These are phyloP conservation scores for Phytopythium chamaehyphon DNA, from an alignment of 352 stramenopile species.

Conservation along the genomic window DNA sequence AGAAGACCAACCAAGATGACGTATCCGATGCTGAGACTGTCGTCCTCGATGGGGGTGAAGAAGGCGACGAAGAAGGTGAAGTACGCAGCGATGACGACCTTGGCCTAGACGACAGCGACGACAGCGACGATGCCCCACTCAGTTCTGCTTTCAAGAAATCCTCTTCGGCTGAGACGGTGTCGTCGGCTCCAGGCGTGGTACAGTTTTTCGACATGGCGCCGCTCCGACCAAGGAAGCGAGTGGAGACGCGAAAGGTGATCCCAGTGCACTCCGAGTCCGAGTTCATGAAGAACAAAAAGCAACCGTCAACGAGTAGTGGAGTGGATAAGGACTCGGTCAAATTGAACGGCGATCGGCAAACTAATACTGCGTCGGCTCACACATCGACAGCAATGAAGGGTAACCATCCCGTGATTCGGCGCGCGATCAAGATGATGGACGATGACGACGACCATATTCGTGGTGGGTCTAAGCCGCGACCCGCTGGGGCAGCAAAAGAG, in stretches of 20 bases:
- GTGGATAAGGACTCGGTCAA: slow-evolving; percentile 16
- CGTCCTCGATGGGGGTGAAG: slow-evolving; percentile 14
- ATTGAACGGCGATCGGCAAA: slow-evolving; percentile 43
- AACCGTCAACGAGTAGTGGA: slow-evolving; percentile 1
- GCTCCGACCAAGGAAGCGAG: slow-evolving; percentile 20
- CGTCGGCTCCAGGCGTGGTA: slow-evolving; percentile 17
- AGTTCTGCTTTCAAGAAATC: slow-evolving; percentile 2
- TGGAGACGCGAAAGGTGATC: slow-evolving; percentile 19
- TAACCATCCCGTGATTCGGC: slow-evolving; percentile 28
- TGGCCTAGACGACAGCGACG: slow-evolving; percentile 32
- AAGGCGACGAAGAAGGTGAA: slow-evolving; percentile 32
- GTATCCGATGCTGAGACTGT: slow-evolving; percentile 3
- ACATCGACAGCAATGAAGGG: slow-evolving; percentile 34
- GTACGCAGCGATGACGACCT: slow-evolving; percentile 26
- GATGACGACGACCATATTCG: not conserved
- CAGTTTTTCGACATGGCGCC: slow-evolving; percentile 36
- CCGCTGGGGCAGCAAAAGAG: not conserved
- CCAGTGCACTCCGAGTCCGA: slow-evolving; percentile 22
- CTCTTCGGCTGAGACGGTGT: slow-evolving; percentile 6
- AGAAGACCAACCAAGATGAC: not conserved
- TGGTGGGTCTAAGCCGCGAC: not conserved
- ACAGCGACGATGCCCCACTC: slow-evolving; percentile 15
- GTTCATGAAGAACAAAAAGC: slow-evolving; percentile 6
- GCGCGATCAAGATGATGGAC: slow-evolving; percentile 42
- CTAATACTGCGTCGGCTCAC: slow-evolving; percentile 16